Percentiles rank a stretch among this genome's conserved stretches.
Conservation (phyloP, 2,329 filamentous ascomycete species). For the Parascedosporium putredinis region DNA sequence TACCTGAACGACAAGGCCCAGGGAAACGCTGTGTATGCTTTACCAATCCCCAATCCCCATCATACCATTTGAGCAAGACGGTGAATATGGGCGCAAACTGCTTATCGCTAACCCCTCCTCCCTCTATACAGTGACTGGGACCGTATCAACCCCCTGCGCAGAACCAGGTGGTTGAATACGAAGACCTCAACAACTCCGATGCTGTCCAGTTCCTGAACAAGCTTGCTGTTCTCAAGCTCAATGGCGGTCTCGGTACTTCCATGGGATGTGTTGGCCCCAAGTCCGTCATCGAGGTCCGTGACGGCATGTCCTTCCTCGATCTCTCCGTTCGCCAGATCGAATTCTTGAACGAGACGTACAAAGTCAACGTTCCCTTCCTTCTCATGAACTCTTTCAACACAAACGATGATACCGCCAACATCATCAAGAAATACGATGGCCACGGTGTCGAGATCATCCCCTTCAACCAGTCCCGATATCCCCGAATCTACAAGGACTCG, state of each 20-base stretch:
- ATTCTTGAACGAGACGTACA: slow-evolving; percentile 96
- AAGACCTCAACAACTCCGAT: slow-evolving; percentile 77
- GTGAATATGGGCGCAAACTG: no score
- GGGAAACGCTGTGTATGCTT: slow-evolving; percentile 77
- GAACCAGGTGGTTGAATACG: slow-evolving; percentile 91
- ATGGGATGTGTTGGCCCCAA: slow-evolving; percentile 99
- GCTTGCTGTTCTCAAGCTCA: slow-evolving; percentile 96
- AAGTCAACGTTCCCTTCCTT: slow-evolving; percentile 93
- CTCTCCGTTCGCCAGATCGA: slow-evolving; percentile 98
- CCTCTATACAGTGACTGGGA: slow-evolving; percentile 68
- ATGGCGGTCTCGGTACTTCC: slow-evolving; percentile 96
- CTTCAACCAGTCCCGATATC: slow-evolving; percentile 99
- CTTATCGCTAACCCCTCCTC: neutral
- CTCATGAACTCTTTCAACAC: slow-evolving; percentile 99
- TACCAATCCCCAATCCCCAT: slow-evolving; percentile 12
- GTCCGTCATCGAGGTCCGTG: slow-evolving; percentile 98
- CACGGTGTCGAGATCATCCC: slow-evolving; percentile 99
- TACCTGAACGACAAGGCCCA: slow-evolving; percentile 99
- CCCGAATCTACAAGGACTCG: slow-evolving; percentile 96
- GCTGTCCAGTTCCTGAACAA: slow-evolving; percentile 94
- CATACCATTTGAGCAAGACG: no score
- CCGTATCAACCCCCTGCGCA: slow-evolving; percentile 89
- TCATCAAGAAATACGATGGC: slow-evolving; percentile 99
- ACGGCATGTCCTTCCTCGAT: slow-evolving; percentile 99
- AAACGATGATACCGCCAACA: slow-evolving; percentile 91